Conservation (phyloP, 805 yeast species). For the Myxozyma udenii region DNA sequence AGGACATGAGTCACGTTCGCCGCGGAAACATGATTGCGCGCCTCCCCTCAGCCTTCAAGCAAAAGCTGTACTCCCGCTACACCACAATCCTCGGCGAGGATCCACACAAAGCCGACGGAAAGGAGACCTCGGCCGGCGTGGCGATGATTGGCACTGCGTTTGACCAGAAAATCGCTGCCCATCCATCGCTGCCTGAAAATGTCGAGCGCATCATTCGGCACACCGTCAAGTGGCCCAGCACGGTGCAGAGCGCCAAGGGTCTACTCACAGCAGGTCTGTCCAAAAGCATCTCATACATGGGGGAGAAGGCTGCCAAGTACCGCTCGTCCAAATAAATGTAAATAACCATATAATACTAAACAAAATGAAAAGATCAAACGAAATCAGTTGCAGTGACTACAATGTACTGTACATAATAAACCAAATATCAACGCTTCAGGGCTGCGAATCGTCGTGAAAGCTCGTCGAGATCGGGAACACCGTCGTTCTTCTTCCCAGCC, state of each 20-base stretch:
- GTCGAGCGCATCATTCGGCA: conserved; percentile 46
- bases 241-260: conserved; percentile 77
- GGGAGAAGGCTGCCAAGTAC: conserved; percentile 57
- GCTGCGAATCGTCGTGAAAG: conserved; percentile 75
- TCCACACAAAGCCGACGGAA: conserved; percentile 2
- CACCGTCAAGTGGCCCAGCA: conserved; percentile 67
- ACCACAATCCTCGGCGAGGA: conserved; percentile 14
- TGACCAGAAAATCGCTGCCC: conserved; percentile 45
- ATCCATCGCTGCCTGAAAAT: conserved; percentile 40
- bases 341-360: not conserved
- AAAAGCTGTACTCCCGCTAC: conserved; percentile 38
- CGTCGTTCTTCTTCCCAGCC: conserved; percentile 7
- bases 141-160: conserved; percentile 37
- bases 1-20: conserved; percentile 41
- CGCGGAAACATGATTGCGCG: conserved; percentile 44
- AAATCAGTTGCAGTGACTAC: not conserved
- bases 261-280: conserved; percentile 78
- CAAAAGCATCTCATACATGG: conserved; percentile 69
- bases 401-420: not conserved
- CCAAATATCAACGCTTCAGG: conserved; percentile 41
- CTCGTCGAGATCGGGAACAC: conserved; percentile 53
- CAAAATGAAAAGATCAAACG: not conserved
- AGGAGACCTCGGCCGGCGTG: not conserved
- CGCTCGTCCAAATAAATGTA: conserved; percentile 1
- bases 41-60: conserved; percentile 52